phyloP scores from a whole-genome alignment of 768 basidiomycete genomes.

The Panus rudis region DNA sequence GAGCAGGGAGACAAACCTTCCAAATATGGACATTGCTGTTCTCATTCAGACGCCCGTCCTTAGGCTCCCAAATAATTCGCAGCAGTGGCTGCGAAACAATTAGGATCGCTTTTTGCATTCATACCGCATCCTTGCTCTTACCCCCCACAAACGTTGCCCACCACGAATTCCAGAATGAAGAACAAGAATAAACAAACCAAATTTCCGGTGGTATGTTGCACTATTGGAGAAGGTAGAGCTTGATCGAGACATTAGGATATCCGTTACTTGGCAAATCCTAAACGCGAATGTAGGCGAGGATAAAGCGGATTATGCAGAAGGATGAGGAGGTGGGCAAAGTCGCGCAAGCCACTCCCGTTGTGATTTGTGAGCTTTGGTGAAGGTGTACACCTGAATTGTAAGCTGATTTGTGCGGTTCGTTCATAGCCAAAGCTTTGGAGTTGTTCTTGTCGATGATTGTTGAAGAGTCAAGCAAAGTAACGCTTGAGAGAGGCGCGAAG shows the following conservation, averaged over 20 bases:
- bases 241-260: constrained; percentile 2
- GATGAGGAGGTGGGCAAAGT: constrained; percentile 99
- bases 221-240: neutral
- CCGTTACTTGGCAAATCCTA: neutral
- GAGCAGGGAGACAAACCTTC: neutral
- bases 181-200: constrained; percentile 89
- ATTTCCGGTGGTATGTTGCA: constrained; percentile 73
- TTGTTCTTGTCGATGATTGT: constrained; percentile 83
- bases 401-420: neutral
- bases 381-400: no score
- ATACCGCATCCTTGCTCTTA: constrained; percentile 1
- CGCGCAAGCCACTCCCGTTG: constrained; percentile 90
- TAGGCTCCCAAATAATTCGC: neutral
- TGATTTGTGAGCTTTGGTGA: constrained; percentile 88
- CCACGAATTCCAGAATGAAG: no score
- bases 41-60: neutral
- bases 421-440: constrained; percentile 86
- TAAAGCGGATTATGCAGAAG: constrained; percentile 99
- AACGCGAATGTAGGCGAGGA: constrained; percentile 62
- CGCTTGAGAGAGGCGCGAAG: constrained; percentile 69
- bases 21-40: neutral
- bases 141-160: neutral
- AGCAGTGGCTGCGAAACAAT: no score
- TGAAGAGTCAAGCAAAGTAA: constrained; percentile 76
- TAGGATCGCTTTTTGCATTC: no score